Evolutionary conservation across 345 rosid genomes (phyloP).

Genomic region (Noccaea bulbosa): DNA sequence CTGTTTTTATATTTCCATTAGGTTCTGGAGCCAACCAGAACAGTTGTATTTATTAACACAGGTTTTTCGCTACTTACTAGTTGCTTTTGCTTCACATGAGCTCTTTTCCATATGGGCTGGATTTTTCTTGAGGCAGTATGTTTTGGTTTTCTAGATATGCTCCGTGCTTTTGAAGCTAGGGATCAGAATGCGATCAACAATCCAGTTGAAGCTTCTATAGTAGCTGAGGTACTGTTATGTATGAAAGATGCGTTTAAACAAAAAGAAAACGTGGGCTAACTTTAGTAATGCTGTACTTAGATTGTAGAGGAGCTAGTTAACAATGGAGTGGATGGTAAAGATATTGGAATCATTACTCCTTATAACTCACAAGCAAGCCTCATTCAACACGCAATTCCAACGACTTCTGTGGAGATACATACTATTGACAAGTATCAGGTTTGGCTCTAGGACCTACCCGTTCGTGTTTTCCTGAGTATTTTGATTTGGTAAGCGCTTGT

Average conservation of each 20-base stretch:
- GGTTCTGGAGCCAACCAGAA: conserved; percentile 72
- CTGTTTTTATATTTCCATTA: conserved; percentile 42
- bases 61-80: conserved; percentile 51
- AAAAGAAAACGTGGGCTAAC: conserved; percentile 18
- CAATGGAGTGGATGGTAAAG: conserved; percentile 68
- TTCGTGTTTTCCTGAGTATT: conserved; percentile 7
- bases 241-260: conserved; percentile 14
- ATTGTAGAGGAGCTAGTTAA: conserved; percentile 60
- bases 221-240: conserved; percentile 63
- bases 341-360: conserved; percentile 92
- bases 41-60: conserved; percentile 77
- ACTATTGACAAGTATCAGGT: conserved; percentile 99
- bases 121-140: conserved; percentile 23
- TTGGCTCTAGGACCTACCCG: conserved; percentile 30
- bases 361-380: conserved; percentile 90
- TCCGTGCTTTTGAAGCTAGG: conserved; percentile 78
- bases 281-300: conserved; percentile 40
- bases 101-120: conserved; percentile 23
- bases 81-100: conserved; percentile 20
- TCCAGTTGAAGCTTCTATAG: conserved; percentile 81
- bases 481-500: conserved; percentile 1
- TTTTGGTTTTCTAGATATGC: conserved; percentile 55
- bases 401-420: conserved; percentile 76
- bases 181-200: conserved; percentile 74
- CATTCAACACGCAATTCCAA: conserved; percentile 51